These are phyloP conservation scores for Penicillium griseofulvum DNA, from an alignment of 2,329 filamentous ascomycete genomes.

Conservation along the genomic window DNA sequence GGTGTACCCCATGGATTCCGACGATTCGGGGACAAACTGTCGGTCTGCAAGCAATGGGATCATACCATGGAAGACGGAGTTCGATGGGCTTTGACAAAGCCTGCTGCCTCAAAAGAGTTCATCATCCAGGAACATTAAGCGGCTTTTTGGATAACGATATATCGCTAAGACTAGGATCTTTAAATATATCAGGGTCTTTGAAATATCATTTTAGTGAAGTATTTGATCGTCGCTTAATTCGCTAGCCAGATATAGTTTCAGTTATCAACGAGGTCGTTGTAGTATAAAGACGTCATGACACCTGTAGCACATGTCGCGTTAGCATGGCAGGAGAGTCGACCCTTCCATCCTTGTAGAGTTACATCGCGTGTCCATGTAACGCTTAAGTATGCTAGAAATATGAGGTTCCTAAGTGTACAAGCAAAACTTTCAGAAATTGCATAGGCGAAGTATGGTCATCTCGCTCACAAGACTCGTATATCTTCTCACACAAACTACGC, in stretches of 20 bases:
- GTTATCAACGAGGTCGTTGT: background rate
- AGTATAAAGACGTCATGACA: background rate
- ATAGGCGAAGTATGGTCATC: no score
- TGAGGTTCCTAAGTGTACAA: no score
- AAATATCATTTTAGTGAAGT: no score
- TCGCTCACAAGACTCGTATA: no score
- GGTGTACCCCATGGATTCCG: background rate
- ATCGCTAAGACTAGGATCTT: background rate
- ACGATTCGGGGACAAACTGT: background rate
- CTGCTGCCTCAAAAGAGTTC: background rate
- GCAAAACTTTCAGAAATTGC: no score
- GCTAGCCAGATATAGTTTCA: background rate
- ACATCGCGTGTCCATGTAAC: no score
- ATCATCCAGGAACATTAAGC: background rate
- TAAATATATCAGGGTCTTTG: no score
- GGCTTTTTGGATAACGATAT: background rate
- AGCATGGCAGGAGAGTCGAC: no score
- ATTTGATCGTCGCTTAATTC: background rate
- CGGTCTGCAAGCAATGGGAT: background rate
- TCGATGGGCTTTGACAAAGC: background rate
- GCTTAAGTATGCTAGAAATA: no score
- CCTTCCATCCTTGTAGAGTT: no score
- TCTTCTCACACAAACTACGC: no score
- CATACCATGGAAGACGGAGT: background rate
- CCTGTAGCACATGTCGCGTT: background rate